Conservation (phyloP, 306 rosid genomes). For the Notholithocarpus densiflorus region DNA sequence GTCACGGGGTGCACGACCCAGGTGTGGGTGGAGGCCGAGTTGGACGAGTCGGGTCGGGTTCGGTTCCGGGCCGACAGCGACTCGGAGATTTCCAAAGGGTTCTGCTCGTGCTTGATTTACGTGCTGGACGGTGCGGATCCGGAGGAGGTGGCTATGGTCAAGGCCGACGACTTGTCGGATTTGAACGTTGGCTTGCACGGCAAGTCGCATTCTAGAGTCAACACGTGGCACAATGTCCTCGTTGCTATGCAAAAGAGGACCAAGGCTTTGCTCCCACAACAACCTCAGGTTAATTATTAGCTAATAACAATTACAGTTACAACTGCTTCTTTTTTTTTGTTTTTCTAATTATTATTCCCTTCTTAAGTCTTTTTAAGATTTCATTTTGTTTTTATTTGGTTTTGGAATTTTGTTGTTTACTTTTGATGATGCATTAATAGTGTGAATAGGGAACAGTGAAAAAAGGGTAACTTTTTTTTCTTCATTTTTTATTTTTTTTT, state of each 20-base stretch:
- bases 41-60: slow-evolving; percentile 48
- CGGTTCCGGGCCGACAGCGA: slow-evolving; percentile 74
- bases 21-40: slow-evolving; percentile 66
- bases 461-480: too few species aligned
- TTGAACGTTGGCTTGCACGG: slow-evolving; percentile 53
- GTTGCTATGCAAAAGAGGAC: slow-evolving; percentile 63
- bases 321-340: too few species aligned
- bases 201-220: slow-evolving; percentile 54
- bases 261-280: slow-evolving; percentile 20
- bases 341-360: too few species aligned
- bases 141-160: slow-evolving; percentile 40
- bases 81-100: slow-evolving; percentile 80
- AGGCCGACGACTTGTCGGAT: slow-evolving; percentile 39
- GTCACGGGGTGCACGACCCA: slow-evolving; percentile 64
- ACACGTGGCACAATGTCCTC: slow-evolving; percentile 73
- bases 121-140: slow-evolving; percentile 60
- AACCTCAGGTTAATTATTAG: too few species aligned
- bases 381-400: too few species aligned
- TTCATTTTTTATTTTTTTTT: too few species aligned
- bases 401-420: too few species aligned
- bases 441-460: too few species aligned
- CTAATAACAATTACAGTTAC: too few species aligned
- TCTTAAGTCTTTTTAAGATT: too few species aligned
- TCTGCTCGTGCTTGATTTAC: slow-evolving; percentile 73
- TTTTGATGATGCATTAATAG: too few species aligned